Evolutionary conservation across 2,329 filamentous ascomycete species (phyloP), one percentile per base, ranked within the genome.

Genomic region (Aureobasidium sp.): DNA sequence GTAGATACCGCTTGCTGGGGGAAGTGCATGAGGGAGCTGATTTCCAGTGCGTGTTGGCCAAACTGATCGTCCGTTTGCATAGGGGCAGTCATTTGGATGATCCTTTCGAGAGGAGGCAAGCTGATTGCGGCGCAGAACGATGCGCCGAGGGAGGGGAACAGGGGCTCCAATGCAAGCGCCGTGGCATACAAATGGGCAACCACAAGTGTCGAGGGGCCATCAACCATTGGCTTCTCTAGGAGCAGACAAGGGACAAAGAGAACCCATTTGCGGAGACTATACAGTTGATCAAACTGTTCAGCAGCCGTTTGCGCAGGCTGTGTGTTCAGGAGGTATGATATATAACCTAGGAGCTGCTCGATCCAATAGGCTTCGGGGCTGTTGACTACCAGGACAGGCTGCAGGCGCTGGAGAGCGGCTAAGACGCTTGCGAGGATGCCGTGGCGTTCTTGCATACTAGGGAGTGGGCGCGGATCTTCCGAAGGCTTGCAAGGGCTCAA

Each of bases 211-310:
- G 90, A 87, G 62, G 84, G 89, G 25, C 89, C 82, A 65, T 93
- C 90, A 37, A 84, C 84, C 54, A 87, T 84, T 49, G 86, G 88
- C 65, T 86, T 84, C 70, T 93, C 87, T 27, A 96, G 81, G 67
- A 92, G 87, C 65, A 86, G 85, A 35, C 96, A 86, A 0, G 94
- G 94, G 60, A 96, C 84, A 91, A 93, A 97, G 75, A 97, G 96
- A 17, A 97, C 83, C 91, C 93, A 96, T 67, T 89, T 89, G 60
- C 92, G 84, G 62, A 99, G 81, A 10, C 90, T 87, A 65, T 95
- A 92, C 11, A 97, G 83, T 65, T 92, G 88, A 69, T 91, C 88
- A 71, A 96, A 97, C 69, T 95, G 90, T 70, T 95, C 86, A 64
- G 90, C 87, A 25, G 91, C 84, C 2, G 74, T 74, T 55, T 75